Evolutionary conservation across 192 early-diverging fungal genomes (phyloP).

Genomic region (Anaeromyces robustus): DNA sequence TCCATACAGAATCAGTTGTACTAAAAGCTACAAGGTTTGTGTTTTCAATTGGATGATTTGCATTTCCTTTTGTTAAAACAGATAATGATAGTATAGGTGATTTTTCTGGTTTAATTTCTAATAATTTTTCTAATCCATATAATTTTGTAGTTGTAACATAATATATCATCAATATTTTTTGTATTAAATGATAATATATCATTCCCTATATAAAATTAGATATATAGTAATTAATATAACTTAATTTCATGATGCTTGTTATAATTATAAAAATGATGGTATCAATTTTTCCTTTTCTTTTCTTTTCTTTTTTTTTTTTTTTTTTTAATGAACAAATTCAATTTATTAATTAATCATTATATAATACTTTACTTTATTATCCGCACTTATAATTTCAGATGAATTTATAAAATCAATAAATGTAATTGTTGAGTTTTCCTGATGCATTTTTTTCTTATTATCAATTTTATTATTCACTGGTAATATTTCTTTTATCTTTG

Average conservation of each 20-base stretch:
- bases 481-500: neutral
- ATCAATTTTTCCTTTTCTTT: too few relatives aligned
- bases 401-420: neutral
- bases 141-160: neutral
- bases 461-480: neutral
- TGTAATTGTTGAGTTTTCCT: neutral
- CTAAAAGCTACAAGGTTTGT: neutral
- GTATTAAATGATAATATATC: neutral
- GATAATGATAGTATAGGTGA: neutral
- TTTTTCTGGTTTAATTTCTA: neutral
- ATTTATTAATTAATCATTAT: too few relatives aligned
- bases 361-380: too few relatives aligned
- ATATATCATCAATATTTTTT: neutral
- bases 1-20: neutral
- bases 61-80: neutral
- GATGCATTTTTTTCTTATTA: neutral
- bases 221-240: too few relatives aligned
- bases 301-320: too few relatives aligned
- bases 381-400: neutral
- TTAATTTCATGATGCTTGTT: too few relatives aligned
- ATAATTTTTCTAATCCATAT: neutral
- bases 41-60: neutral
- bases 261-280: too few relatives aligned
- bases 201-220: neutral
- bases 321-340: too few relatives aligned